phyloP scores from a whole-genome alignment of 2,329 filamentous ascomycete species.

The Phaeosphaeria sp. region DNA sequence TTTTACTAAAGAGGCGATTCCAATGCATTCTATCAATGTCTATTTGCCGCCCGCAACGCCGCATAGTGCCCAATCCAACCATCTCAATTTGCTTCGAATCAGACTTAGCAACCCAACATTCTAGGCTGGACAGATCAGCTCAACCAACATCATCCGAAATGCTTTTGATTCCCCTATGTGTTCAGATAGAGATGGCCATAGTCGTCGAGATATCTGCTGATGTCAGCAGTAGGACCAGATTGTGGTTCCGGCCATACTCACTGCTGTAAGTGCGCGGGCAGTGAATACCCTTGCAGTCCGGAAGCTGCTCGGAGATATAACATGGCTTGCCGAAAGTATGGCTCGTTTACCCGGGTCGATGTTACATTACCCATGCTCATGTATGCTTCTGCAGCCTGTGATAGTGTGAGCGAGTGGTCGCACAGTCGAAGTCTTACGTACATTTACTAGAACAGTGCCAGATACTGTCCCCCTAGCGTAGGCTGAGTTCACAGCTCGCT shows the following conservation, averaged over 20 bases:
- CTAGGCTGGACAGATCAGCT: not conserved
- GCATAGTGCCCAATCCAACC: not conserved
- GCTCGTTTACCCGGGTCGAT: constrained; percentile 51
- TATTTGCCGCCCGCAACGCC: not conserved
- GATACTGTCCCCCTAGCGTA: constrained; percentile 45
- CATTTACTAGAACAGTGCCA: constrained; percentile 54
- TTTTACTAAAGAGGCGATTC: not conserved
- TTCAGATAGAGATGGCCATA: constrained; percentile 42
- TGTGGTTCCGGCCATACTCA: constrained; percentile 32
- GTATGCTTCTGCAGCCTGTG: constrained; percentile 56
- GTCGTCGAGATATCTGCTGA: constrained; percentile 52
- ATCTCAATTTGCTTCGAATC: not conserved
- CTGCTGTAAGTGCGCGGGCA: constrained; percentile 56
- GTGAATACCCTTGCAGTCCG: constrained; percentile 50
- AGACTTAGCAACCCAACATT: not conserved
- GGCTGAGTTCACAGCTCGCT: constrained; percentile 54
- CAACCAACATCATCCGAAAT: not conserved
- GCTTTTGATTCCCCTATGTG: not conserved
- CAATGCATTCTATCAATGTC: not conserved
- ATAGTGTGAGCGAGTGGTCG: constrained; percentile 6
- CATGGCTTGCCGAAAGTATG: constrained; percentile 56
- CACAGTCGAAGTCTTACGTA: constrained; percentile 34
- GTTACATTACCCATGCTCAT: constrained; percentile 62
- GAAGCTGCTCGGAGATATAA: constrained; percentile 53
- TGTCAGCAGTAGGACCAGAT: constrained; percentile 7